Evolutionary conservation across 2,329 filamentous ascomycete species (phyloP).

Genomic region (Hysterium pulicare): DNA sequence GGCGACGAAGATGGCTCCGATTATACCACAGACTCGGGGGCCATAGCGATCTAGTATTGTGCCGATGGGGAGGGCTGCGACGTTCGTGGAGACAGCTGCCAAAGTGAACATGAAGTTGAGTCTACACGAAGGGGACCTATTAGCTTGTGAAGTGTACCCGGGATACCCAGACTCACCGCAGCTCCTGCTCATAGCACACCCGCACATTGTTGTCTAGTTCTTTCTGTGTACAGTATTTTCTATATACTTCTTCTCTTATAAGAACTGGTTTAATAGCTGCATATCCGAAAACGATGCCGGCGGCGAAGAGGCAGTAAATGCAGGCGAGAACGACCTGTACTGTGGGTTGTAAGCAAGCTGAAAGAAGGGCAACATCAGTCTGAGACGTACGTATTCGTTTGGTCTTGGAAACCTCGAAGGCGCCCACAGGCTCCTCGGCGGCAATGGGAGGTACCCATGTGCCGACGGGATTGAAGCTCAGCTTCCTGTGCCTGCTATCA

Average conservation of each 20-base stretch:
- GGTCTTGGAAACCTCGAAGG: conserved; percentile 54
- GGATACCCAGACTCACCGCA: too few species aligned
- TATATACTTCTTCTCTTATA: conserved; percentile 35
- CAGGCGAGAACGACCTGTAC: conserved; percentile 68
- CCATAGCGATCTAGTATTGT: conserved; percentile 81
- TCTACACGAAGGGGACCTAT: too few species aligned
- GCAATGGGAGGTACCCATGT: conserved; percentile 41
- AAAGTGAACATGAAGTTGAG: conserved; percentile 93
- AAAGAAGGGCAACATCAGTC: neutral
- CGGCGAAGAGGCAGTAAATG: conserved; percentile 71
- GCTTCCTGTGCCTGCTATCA: conserved; percentile 41
- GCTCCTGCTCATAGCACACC: conserved; percentile 39
- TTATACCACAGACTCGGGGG: conserved; percentile 70
- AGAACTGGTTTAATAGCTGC: conserved; percentile 41
- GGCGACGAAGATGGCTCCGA: conserved; percentile 66
- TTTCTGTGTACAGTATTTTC: conserved; percentile 32
- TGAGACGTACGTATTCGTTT: conserved; percentile 50
- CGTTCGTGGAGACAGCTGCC: conserved; percentile 83
- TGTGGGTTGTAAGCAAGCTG: conserved; percentile 33
- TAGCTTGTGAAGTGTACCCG: too few species aligned
- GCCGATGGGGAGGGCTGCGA: conserved; percentile 79
- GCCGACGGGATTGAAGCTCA: conserved; percentile 49
- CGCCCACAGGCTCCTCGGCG: conserved; percentile 42
- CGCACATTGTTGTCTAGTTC: conserved; percentile 32
- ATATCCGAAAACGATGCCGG: conserved; percentile 51